A percentile compares a stretch with the other conserved stretches of the same genome.
phyloP scores from a whole-genome alignment of 1,284 basidiomycete genomes.

The Macrocybe sp. region DNA sequence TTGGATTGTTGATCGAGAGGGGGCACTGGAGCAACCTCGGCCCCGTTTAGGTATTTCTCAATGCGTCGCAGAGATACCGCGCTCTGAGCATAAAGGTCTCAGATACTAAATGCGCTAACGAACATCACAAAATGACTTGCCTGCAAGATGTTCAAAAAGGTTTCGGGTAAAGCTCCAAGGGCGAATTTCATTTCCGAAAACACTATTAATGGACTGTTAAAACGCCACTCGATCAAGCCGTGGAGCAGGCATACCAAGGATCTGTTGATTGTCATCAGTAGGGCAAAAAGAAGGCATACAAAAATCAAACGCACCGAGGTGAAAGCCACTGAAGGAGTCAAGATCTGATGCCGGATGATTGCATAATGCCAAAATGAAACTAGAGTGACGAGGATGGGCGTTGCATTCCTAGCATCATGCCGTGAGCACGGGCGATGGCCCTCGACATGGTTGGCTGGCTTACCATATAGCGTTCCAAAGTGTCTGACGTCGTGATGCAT shows the following conservation, averaged over 20 bases:
- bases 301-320: conserved; percentile 55
- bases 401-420: conserved; percentile 49
- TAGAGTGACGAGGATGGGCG: conserved; percentile 72
- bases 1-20: conserved; percentile 52
- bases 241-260: conserved; percentile 33
- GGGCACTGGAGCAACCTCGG: conserved; percentile 61
- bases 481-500: conserved; percentile 27
- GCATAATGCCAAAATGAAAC: conserved; percentile 84
- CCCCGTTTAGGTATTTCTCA: conserved; percentile 78
- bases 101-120: not conserved
- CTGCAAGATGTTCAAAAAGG: conserved; percentile 84
- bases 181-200: conserved; percentile 86
- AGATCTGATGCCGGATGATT: conserved; percentile 56
- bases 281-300: not conserved
- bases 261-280: conserved; percentile 25
- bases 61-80: conserved; percentile 87
- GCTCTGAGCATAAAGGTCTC: conserved; percentile 37
- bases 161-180: conserved; percentile 84
- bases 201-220: conserved; percentile 37
- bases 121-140: conserved; percentile 25
- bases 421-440: not conserved
- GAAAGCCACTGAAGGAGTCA: conserved; percentile 86
- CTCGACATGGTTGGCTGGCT: conserved; percentile 4
- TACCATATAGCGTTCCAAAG: conserved; percentile 81
- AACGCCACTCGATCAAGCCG: not conserved